Conservation (phyloP, 2,329 filamentous ascomycete genomes). For the Chaetomiaceae sp. region DNA sequence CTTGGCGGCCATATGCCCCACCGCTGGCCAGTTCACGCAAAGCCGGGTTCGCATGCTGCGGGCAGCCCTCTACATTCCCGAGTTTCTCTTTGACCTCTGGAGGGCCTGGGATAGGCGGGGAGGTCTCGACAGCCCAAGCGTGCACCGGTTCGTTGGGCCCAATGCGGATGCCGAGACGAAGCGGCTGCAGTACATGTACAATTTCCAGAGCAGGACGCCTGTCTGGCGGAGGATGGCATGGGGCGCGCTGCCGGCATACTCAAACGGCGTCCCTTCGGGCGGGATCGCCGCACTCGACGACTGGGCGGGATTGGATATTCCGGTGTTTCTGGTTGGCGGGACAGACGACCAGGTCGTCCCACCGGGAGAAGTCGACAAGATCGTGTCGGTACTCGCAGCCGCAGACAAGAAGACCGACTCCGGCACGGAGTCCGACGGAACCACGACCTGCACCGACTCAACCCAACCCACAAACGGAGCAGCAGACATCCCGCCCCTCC, state of each 20-base stretch:
- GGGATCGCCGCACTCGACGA: slow-evolving; percentile 65
- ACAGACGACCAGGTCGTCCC: slow-evolving; percentile 73
- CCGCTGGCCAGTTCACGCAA: slow-evolving; percentile 58
- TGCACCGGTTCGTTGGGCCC: slow-evolving; percentile 69
- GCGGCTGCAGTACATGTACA: slow-evolving; percentile 67
- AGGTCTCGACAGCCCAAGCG: slow-evolving; percentile 71
- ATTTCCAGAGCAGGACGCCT: slow-evolving; percentile 74
- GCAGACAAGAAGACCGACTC: slow-evolving; percentile 23
- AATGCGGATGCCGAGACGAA: slow-evolving; percentile 62
- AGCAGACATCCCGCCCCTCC: slow-evolving; percentile 43
- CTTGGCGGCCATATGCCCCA: slow-evolving; percentile 76
- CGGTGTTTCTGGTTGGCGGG: slow-evolving; percentile 74
- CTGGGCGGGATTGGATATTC: slow-evolving; percentile 69
- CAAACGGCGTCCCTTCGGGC: slow-evolving; percentile 47
- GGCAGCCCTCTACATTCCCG: slow-evolving; percentile 64
- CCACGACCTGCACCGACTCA: slow-evolving; percentile 10
- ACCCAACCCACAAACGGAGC: slow-evolving; percentile 3
- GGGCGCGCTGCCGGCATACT: slow-evolving; percentile 62
- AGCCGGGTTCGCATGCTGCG: slow-evolving; percentile 48
- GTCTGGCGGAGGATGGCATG: slow-evolving; percentile 80
- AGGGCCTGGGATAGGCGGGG: slow-evolving; percentile 74
- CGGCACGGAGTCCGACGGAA: slow-evolving; percentile 20
- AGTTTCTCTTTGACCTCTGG: slow-evolving; percentile 69
- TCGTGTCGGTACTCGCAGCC: slow-evolving; percentile 46
- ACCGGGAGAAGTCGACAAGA: slow-evolving; percentile 64